These are phyloP conservation scores for Candida loeiensis DNA, from an alignment of 805 yeast genomes.

Conservation along the genomic window DNA sequence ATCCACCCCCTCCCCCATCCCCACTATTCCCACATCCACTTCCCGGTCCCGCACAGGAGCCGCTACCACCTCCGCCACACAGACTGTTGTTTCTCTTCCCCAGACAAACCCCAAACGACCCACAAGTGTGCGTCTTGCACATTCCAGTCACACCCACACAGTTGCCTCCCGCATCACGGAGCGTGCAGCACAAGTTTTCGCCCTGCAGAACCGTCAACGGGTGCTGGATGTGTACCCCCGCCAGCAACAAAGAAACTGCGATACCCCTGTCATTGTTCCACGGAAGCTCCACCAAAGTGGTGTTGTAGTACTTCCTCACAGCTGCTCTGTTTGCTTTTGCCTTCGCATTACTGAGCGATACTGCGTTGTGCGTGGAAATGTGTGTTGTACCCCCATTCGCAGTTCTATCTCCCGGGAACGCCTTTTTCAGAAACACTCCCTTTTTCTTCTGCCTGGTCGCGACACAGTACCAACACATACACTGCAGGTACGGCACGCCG, in stretches of 20 bases:
- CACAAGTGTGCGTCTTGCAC: no score
- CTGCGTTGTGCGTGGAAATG: neutral
- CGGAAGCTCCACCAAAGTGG: neutral
- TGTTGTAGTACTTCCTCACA: neutral
- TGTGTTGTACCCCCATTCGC: neutral
- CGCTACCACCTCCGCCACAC: neutral
- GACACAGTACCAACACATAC: conserved; percentile 19
- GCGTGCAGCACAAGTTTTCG: neutral
- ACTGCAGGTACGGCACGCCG: conserved; percentile 19
- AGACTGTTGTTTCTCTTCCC: neutral
- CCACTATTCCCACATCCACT: no score
- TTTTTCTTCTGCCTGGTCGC: conserved; percentile 12
- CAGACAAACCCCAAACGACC: no score
- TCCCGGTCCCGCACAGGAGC: neutral
- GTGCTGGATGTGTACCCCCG: neutral
- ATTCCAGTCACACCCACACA: no score
- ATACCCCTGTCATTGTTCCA: neutral
- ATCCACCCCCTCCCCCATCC: no score
- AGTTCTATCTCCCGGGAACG: neutral
- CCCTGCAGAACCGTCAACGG: neutral
- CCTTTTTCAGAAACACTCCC: conserved; percentile 13
- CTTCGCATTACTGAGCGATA: neutral
- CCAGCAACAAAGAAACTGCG: neutral
- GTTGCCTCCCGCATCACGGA: neutral
- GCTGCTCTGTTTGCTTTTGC: neutral